Percentiles rank a stretch among this genome's conserved stretches.
These are phyloP conservation scores for Butyriboletus loyo DNA, from an alignment of 768 basidiomycete genomes.

Conservation along the genomic window DNA sequence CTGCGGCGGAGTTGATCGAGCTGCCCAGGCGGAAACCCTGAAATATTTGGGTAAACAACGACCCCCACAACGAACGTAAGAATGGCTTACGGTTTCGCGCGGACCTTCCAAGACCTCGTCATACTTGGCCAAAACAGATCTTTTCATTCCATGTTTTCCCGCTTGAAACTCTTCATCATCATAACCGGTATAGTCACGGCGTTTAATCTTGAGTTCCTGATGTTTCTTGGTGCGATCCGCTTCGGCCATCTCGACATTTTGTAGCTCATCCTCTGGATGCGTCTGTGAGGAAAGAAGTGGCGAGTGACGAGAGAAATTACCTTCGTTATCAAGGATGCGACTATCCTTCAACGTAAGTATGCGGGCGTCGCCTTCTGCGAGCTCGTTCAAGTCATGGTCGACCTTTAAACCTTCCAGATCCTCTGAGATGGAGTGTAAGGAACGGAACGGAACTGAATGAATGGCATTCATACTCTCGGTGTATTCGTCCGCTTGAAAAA, in stretches of 20 bases:
- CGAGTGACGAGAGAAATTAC: conserved; percentile 35
- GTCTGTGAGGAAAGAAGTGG: background rate
- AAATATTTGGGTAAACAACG: background rate
- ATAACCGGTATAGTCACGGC: conserved; percentile 87
- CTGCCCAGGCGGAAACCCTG: conserved; percentile 89
- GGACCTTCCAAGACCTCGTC: conserved; percentile 84
- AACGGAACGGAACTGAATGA: background rate
- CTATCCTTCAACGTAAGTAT: conserved; percentile 97
- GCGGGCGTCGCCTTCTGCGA: conserved; percentile 91
- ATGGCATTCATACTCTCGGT: conserved; percentile 67
- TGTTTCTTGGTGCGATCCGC: conserved; percentile 77
- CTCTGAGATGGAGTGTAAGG: conserved; percentile 42
- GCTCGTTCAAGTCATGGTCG: conserved; percentile 86
- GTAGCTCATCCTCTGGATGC: conserved; percentile 87
- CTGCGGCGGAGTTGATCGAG: conserved; percentile 41
- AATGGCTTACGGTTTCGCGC: conserved; percentile 56
- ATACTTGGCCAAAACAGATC: conserved; percentile 85
- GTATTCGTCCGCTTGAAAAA: conserved; percentile 69
- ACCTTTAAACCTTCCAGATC: conserved; percentile 95
- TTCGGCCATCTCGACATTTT: conserved; percentile 94
- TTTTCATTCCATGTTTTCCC: conserved; percentile 75
- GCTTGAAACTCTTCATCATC: conserved; percentile 92
- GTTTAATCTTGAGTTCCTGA: conserved; percentile 83
- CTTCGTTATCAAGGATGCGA: conserved; percentile 93
- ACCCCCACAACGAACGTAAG: conserved; percentile 2